Evolutionary conservation across 441 rosid species (phyloP), one percentile per base, ranked within the genome.

Genomic region (Syzygium syzygioides): DNA sequence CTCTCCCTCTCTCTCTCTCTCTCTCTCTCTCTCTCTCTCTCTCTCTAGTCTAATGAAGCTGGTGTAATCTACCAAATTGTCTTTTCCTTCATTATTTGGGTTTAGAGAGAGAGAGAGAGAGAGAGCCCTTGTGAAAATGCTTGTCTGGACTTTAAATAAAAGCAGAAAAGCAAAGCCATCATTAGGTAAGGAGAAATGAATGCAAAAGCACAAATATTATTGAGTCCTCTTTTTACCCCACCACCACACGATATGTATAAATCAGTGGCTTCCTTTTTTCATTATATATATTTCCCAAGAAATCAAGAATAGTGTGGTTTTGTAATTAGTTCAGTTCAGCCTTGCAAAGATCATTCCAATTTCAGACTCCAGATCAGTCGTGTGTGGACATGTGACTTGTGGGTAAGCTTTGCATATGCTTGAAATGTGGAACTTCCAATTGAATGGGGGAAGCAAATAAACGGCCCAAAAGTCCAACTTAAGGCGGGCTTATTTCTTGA

Each of bases 181-280:
- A 96, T 96, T 94, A 91, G 95, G 88, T 41, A 88, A 87, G 89
- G 91, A 92, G 93, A 92, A 41, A 94, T 92, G 94, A 92, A 93
- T 48, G 92, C 92, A 94, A 94, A 93, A 94, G 93, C 96, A 94
- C 95, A 92, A 92, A 92, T 89, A 93, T 64, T 94, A 93, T 94
- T 89, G 94, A 95, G 88, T 79, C 90, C 91, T 92, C 83, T 41
- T 45, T 55, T 91, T 92, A 92, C 92, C 95, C 97, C 97, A 91
- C 96, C 91, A 89, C 79, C 89, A 90, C 89, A 94, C 93, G 92
- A 86, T 92, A 91, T 92, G 92, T 89, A 90, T 87, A 90, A 91
- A 92, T 93, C 94, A 92, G 93, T 89, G 92, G 91, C 94, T 92
- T 93, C 93, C 89, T 88, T 88, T 89, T 91, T 90, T 92, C 92